Conservation (phyloP, 805 yeast genomes). For the Myxozyma nipponensis region DNA sequence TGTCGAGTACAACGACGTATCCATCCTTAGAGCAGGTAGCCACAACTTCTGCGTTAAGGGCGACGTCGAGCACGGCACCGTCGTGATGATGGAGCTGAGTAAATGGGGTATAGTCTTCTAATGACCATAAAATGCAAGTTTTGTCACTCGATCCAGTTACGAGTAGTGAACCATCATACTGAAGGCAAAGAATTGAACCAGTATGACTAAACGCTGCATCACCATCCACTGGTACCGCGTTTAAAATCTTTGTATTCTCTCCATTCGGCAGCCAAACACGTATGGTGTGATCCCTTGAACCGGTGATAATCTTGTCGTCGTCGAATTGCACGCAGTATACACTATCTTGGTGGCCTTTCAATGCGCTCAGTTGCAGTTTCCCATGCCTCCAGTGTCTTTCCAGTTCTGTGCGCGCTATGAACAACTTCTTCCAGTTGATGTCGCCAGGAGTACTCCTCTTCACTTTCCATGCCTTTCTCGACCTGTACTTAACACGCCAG, state of each 20-base stretch:
- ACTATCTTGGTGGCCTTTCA: constrained; percentile 74
- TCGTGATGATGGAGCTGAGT: constrained; percentile 30
- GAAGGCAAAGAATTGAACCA: constrained; percentile 37
- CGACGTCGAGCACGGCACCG: constrained; percentile 34
- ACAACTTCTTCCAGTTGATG: constrained; percentile 31
- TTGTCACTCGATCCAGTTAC: constrained; percentile 39
- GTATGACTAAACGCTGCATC: constrained; percentile 26
- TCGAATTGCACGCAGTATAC: constrained; percentile 77
- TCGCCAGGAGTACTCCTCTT: neutral
- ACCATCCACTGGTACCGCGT: neutral
- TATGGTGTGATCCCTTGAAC: constrained; percentile 50
- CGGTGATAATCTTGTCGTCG: constrained; percentile 59
- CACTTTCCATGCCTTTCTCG: neutral
- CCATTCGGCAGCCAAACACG: constrained; percentile 37
- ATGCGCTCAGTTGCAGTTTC: constrained; percentile 21
- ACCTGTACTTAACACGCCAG: neutral
- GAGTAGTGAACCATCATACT: constrained; percentile 32
- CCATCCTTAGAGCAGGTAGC: constrained; percentile 39
- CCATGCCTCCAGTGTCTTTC: constrained; percentile 34
- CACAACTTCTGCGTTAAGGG: constrained; percentile 31
- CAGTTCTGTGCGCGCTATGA: constrained; percentile 28
- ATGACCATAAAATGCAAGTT: constrained; percentile 36
- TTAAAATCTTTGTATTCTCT: neutral
- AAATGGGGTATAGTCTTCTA: constrained; percentile 29
- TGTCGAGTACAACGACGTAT: constrained; percentile 33